Evolutionary conservation across 2,329 filamentous ascomycete genomes (phyloP), one percentile per base, ranked within the genome.

Genomic region (Balansia obtecta): DNA sequence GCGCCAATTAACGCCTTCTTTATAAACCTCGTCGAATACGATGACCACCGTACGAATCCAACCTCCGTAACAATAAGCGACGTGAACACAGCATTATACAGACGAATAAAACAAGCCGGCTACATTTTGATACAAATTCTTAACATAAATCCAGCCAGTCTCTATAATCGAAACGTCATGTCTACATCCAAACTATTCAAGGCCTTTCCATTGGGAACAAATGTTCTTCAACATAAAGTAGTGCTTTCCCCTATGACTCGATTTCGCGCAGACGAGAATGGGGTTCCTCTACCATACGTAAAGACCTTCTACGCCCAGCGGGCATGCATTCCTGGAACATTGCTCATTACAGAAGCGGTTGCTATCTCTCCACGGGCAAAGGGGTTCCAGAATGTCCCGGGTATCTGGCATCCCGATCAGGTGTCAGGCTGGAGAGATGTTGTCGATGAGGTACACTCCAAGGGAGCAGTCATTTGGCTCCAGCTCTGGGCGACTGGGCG

Each of bases 401-500:
- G 79, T 1, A 77, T 86, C 55, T 85, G 71, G 65, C 75, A 59
- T 40, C 63, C 72, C 0, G 71, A 68, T 7, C 81, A 85, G 52
- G 69, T 83, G 43, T 65, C 66, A 0, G 76, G 69, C 0, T 87
- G 83, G 83, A 78, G 73, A 52, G 63, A 70, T 15, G 68, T 86
- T 48, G 81, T 77, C 1, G 75, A 81, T 27, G 76, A 75, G 1
- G 81, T 86, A 0, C 83, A 88, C 60, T 76, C 3, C 18, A 49
- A 46, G n/a, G 46, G 46, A 13, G 73, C 70, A 10, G 77, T 73
- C 59, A 79, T 85, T 48, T 84, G 71, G 64, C 62, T 72, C 2
- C 83, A 86, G 59, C 68, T 86, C 0, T 85, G 79, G 71, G 74
- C 73, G 0, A 66, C 79, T 6, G 82, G 83, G 4, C 74, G 83